phyloP scores from a whole-genome alignment of 768 basidiomycete species.

The Boletus edulis region DNA sequence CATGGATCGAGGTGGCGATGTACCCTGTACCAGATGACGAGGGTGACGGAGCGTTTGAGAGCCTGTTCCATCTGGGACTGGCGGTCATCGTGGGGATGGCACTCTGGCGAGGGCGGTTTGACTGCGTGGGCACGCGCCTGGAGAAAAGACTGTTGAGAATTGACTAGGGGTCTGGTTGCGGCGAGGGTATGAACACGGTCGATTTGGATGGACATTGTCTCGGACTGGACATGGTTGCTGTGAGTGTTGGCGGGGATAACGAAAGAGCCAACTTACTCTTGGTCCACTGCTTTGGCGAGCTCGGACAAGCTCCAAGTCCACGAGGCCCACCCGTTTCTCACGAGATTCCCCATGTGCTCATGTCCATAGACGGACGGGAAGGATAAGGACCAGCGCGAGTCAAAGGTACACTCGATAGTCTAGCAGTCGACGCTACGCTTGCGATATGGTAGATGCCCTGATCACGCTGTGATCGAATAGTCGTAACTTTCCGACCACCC shows the following conservation, averaged over 20 bases:
- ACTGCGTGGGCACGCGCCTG: conserved; percentile 4
- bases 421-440: too few species aligned
- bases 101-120: conserved; percentile 13
- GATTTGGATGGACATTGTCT: conserved; percentile 25
- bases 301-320: conserved; percentile 19
- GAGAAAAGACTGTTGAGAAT: conserved; percentile 6
- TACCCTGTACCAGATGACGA: conserved; percentile 72
- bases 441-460: too few species aligned
- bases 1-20: conserved; percentile 1
- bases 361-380: too few species aligned
- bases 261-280: conserved; percentile 3
- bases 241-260: neutral
- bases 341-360: conserved; percentile 1
- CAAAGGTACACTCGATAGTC: too few species aligned
- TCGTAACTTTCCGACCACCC: too few species aligned
- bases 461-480: too few species aligned
- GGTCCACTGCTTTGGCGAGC: conserved; percentile 14
- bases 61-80: conserved; percentile 36
- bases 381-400: too few species aligned
- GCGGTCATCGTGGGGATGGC: conserved; percentile 19
- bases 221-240: neutral
- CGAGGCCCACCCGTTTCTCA: conserved; percentile 17
- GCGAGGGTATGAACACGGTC: conserved; percentile 26
- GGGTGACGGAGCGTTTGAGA: conserved; percentile 53
- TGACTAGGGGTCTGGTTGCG: conserved; percentile 10